Evolutionary conservation across 139 green algal species (phyloP).

Genomic region (Picochlorum sp.): DNA sequence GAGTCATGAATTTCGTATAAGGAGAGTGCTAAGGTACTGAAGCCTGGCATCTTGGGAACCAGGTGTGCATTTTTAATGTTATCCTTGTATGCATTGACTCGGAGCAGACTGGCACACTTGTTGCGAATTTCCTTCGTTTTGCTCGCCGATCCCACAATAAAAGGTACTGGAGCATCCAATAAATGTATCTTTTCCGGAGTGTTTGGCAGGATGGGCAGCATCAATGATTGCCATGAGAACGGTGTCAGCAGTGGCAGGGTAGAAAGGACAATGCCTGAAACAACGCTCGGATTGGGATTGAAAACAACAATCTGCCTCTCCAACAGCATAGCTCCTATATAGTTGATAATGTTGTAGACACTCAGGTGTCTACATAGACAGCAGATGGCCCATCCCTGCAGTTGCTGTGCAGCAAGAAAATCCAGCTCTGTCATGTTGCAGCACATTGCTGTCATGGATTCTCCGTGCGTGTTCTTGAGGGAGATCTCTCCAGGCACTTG

Average conservation of each 20-base stretch:
- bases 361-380: slow-evolving; percentile 64
- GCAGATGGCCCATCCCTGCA: slow-evolving; percentile 56
- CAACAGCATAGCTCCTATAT: slow-evolving; percentile 69
- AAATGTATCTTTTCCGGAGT: slow-evolving; percentile 28
- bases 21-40: slow-evolving; percentile 27
- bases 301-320: slow-evolving; percentile 86
- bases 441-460: neutral
- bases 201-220: slow-evolving; percentile 72
- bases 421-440: neutral
- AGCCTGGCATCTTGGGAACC: slow-evolving; percentile 50
- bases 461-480: neutral
- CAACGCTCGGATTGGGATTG: slow-evolving; percentile 67
- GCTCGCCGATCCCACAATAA: slow-evolving; percentile 75
- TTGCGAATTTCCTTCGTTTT: slow-evolving; percentile 76
- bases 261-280: slow-evolving; percentile 58
- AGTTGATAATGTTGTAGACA: slow-evolving; percentile 69
- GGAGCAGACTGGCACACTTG: slow-evolving; percentile 44
- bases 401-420: slow-evolving; percentile 14
- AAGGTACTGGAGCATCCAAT: slow-evolving; percentile 59
- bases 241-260: slow-evolving; percentile 77
- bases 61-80: slow-evolving; percentile 32
- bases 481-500: neutral
- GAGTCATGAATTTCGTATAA: slow-evolving; percentile 50
- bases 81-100: slow-evolving; percentile 86
- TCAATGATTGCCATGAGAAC: slow-evolving; percentile 76